These are phyloP conservation scores for Trichophyton verrucosum DNA, from an alignment of 2,329 filamentous ascomycete genomes.

Conservation along the genomic window DNA sequence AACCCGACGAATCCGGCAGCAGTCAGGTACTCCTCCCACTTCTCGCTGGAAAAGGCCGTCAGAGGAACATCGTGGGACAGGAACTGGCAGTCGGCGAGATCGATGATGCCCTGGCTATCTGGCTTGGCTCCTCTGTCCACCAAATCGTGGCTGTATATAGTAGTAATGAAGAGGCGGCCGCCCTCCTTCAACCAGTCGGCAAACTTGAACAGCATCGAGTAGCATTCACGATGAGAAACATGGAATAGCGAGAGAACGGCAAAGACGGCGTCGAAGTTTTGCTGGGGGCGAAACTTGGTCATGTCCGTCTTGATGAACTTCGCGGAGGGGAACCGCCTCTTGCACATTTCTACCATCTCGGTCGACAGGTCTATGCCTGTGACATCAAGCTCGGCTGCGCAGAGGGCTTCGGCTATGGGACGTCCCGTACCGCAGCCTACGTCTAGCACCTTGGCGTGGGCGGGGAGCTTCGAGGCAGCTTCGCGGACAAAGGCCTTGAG, in stretches of 20 bases:
- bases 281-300: conserved; percentile 7
- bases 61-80: neutral
- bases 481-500: conserved; percentile 6
- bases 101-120: neutral
- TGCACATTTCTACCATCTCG: conserved; percentile 13
- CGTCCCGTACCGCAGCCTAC: conserved; percentile 17
- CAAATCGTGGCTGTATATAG: conserved; percentile 7
- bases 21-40: neutral
- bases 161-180: conserved; percentile 10
- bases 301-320: conserved; percentile 13
- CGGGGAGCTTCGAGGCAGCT: conserved; percentile 2
- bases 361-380: conserved; percentile 14
- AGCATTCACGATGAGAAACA: conserved; percentile 9
- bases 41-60: neutral
- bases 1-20: neutral
- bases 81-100: neutral
- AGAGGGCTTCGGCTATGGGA: conserved; percentile 11
- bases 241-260: conserved; percentile 12
- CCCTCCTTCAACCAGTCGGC: conserved; percentile 10
- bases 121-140: neutral
- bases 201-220: conserved; percentile 9
- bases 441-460: conserved; percentile 12
- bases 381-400: conserved; percentile 11
- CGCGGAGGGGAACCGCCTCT: conserved; percentile 9
- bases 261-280: conserved; percentile 11